Percentiles rank a stretch among this genome's conserved stretches.
Evolutionary conservation across 768 basidiomycete species (phyloP).

Genomic region (Psilocybe azurescens): DNA sequence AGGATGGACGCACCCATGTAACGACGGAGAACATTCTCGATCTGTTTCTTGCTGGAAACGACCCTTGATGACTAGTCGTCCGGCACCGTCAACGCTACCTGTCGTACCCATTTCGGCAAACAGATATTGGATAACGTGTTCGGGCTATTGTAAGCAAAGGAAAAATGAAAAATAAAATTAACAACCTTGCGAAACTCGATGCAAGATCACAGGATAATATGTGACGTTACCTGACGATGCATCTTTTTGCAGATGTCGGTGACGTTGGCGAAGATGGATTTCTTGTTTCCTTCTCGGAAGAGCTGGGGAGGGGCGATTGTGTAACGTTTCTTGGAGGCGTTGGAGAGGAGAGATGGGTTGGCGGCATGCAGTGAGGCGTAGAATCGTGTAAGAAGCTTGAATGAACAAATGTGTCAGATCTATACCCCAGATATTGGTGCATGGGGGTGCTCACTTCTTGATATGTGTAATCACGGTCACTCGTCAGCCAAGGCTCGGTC

Average conservation of each 20-base stretch:
- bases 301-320: constrained; percentile 97
- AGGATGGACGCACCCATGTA: constrained; percentile 80
- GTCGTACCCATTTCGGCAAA: constrained; percentile 99
- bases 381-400: constrained; percentile 89
- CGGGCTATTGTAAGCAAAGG: constrained; percentile 58
- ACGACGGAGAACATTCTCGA: constrained; percentile 94
- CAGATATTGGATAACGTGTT: constrained; percentile 96
- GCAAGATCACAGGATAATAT: not conserved
- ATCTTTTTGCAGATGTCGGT: constrained; percentile 98
- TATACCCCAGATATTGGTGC: not conserved
- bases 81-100: constrained; percentile 91
- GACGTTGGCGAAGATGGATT: constrained; percentile 95
- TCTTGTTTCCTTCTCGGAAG: constrained; percentile 95
- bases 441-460: constrained; percentile 66
- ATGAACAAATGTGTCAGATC: constrained; percentile 6
- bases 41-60: constrained; percentile 98
- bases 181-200: too few relatives aligned
- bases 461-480: constrained; percentile 96
- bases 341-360: constrained; percentile 87
- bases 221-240: constrained; percentile 72
- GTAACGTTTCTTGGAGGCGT: constrained; percentile 89
- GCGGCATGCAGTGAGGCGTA: constrained; percentile 90
- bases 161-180: not conserved
- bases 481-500: constrained; percentile 88
- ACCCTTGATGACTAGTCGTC: constrained; percentile 95